phyloP scores from a whole-genome alignment of 2,329 filamentous ascomycete species.

The Exophiala alcalophila region DNA sequence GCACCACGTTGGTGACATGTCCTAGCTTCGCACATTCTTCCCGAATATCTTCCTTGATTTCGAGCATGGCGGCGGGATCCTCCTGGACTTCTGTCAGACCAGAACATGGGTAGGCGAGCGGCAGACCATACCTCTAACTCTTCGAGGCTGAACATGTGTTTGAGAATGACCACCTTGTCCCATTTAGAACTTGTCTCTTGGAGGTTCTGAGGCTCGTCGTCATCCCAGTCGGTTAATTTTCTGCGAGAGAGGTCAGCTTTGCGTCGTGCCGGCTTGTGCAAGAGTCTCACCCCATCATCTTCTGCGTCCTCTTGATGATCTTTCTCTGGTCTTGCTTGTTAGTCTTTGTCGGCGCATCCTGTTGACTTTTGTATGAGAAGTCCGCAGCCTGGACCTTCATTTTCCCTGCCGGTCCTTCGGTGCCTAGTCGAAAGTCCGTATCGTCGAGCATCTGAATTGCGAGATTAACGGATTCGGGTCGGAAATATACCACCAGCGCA shows the following conservation, averaged over 20 bases:
- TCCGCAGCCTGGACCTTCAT: conserved; percentile 85
- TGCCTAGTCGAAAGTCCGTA: conserved; percentile 67
- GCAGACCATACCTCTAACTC: conserved; percentile 65
- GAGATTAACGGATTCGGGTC: conserved; percentile 81
- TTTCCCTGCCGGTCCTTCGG: conserved; percentile 52
- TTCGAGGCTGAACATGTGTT: conserved; percentile 86
- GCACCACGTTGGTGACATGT: conserved; percentile 81
- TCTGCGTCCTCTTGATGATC: conserved; percentile 86
- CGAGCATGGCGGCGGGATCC: conserved; percentile 75
- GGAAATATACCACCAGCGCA: conserved; percentile 89
- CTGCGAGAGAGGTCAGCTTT: conserved; percentile 45
- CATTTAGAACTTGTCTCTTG: conserved; percentile 58
- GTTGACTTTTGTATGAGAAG: conserved; percentile 83
- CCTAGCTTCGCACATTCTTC: conserved; percentile 87
- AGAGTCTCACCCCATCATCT: conserved; percentile 62
- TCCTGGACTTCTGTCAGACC: conserved; percentile 46
- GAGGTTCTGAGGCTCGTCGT: conserved; percentile 68
- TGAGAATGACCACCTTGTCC: conserved; percentile 81
- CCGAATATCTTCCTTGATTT: conserved; percentile 91
- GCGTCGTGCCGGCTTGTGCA: neutral
- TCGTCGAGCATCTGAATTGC: conserved; percentile 54
- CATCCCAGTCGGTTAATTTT: conserved; percentile 91
- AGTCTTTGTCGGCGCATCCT: conserved; percentile 58
- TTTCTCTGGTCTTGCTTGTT: conserved; percentile 72
- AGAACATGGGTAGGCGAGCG: neutral